phyloP scores from a whole-genome alignment of 208 protist genomes.

The Phytomonas sp. region DNA sequence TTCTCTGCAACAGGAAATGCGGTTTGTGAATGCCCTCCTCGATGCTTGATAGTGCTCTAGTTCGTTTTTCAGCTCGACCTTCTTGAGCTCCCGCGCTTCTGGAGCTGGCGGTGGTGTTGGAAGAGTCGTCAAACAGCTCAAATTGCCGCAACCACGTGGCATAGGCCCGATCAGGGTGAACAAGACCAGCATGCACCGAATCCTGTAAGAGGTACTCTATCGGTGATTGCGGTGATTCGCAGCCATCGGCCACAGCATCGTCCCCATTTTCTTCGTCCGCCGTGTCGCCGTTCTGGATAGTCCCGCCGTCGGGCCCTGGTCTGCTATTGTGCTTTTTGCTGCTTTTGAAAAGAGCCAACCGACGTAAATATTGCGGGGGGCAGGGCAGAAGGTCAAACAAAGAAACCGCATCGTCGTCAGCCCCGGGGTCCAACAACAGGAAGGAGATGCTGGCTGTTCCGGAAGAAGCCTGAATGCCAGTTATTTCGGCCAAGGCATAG shows the following conservation, averaged over 20 bases:
- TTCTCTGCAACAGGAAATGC: too few species aligned
- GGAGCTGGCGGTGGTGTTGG: too few species aligned
- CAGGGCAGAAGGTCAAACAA: conserved; percentile 56
- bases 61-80: too few species aligned
- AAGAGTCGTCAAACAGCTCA: too few species aligned
- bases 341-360: background rate
- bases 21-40: too few species aligned
- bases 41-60: too few species aligned
- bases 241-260: background rate
- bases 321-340: conserved; percentile 2
- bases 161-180: too few species aligned
- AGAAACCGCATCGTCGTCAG: conserved; percentile 61
- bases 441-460: conserved; percentile 60
- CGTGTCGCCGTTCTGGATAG: too few species aligned
- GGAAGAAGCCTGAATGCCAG: conserved; percentile 45
- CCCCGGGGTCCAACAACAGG: conserved; percentile 46
- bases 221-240: background rate
- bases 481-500: conserved; percentile 50
- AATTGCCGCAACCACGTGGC: too few species aligned
- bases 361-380: conserved; percentile 22
- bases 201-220: conserved; percentile 2
- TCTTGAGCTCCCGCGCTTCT: too few species aligned
- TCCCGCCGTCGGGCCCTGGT: too few species aligned
- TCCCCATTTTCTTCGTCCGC: background rate
- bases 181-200: background rate